Conservation (phyloP, 179 eudicot species). For the Actinidia chinensis region DNA sequence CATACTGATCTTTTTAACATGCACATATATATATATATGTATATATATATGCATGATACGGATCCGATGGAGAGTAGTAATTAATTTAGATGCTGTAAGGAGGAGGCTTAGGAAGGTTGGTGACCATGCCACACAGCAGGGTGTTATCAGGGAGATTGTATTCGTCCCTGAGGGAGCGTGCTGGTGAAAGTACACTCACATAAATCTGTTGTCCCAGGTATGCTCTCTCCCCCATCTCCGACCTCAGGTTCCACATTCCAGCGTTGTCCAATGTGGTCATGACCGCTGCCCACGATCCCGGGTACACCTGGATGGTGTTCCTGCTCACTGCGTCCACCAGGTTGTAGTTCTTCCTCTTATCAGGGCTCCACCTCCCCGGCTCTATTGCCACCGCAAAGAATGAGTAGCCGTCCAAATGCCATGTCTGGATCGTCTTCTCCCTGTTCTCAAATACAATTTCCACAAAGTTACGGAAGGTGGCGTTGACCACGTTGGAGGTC, state of each 20-base stretch:
- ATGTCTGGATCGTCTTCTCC: conserved; percentile 48
- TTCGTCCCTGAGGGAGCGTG: conserved; percentile 36
- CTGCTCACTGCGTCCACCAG: conserved; percentile 55
- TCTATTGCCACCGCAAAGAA: conserved; percentile 62
- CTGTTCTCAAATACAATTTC: conserved; percentile 60
- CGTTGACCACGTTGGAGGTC: conserved; percentile 43
- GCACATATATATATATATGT: too few relatives aligned
- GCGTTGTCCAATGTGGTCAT: conserved; percentile 59
- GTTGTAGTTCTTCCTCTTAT: conserved; percentile 49
- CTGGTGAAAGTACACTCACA: conserved; percentile 47
- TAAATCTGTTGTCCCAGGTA: conserved; percentile 68
- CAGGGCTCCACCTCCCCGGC: conserved; percentile 47
- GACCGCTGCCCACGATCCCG: conserved; percentile 61
- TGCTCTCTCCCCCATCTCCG: conserved; percentile 41
- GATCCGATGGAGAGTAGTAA: too few relatives aligned
- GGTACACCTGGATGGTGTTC: conserved; percentile 64
- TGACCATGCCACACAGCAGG: conserved; percentile 43
- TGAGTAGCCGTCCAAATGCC: conserved; percentile 67
- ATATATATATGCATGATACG: too few relatives aligned
- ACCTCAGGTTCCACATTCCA: conserved; percentile 72
- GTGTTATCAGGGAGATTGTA: conserved; percentile 46
- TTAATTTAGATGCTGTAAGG: conserved; percentile 22
- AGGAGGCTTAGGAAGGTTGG: conserved; percentile 18
- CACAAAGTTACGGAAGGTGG: conserved; percentile 45
- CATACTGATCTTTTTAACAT: too few relatives aligned